Evolutionary conservation across 495 filamentous ascomycete genomes (phyloP).

Genomic region (Aspergillus cavernicola): DNA sequence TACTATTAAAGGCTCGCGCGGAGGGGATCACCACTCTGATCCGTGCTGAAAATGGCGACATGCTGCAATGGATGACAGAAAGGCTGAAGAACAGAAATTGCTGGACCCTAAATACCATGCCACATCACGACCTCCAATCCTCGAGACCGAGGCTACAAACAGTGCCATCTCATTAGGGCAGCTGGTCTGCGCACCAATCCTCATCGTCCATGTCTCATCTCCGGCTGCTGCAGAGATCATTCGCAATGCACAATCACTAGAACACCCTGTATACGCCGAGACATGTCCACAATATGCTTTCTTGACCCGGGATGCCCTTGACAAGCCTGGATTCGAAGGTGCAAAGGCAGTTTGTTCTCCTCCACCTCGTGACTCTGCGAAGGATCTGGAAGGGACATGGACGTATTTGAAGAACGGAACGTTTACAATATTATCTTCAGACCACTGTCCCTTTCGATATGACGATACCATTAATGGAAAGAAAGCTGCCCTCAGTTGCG

Average conservation of each 20-base stretch:
- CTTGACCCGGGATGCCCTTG: conserved; percentile 49
- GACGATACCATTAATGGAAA: conserved; percentile 10
- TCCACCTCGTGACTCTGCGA: conserved; percentile 29
- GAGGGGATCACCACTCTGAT: conserved; percentile 55
- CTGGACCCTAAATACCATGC: conserved; percentile 55
- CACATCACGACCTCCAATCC: conserved; percentile 48
- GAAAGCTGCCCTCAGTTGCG: conserved; percentile 6
- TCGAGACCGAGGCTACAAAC: conserved; percentile 55
- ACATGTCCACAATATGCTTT: conserved; percentile 65
- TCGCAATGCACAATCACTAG: conserved; percentile 51
- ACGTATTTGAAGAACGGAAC: conserved; percentile 41
- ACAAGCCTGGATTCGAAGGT: conserved; percentile 49
- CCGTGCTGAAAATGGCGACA: conserved; percentile 58
- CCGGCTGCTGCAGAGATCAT: conserved; percentile 47
- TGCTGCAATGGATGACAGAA: conserved; percentile 47
- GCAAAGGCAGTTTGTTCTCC: conserved; percentile 51
- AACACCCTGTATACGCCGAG: conserved; percentile 57
- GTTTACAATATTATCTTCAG: conserved; percentile 39
- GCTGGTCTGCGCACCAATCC: conserved; percentile 50
- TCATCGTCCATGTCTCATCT: conserved; percentile 57
- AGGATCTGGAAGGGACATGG: conserved; percentile 45
- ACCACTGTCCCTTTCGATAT: conserved; percentile 22
- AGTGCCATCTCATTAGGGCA: conserved; percentile 53
- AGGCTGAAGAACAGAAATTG: conserved; percentile 40
- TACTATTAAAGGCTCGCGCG: conserved; percentile 45